Conservation (phyloP, 2,329 filamentous ascomycete species). For the Fusarium hainanense region DNA sequence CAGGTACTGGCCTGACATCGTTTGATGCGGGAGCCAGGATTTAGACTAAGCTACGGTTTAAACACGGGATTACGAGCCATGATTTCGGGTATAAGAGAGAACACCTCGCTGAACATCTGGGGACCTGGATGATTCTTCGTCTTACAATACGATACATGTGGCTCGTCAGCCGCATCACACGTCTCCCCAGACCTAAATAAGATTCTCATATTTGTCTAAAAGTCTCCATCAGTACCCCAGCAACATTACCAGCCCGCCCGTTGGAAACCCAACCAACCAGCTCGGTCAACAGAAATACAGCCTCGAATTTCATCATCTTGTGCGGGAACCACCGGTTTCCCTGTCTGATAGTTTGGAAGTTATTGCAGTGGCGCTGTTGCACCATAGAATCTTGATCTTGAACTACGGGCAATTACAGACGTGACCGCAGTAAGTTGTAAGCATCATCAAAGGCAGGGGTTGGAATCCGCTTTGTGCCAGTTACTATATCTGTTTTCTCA, state of each 20-base stretch:
- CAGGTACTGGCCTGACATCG: neutral
- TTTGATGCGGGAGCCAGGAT: neutral
- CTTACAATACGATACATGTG: neutral
- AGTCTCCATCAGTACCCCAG: neutral
- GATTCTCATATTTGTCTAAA: neutral
- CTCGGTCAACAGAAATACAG: neutral
- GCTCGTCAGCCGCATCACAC: neutral
- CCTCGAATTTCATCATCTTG: neutral
- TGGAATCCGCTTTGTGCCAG: neutral
- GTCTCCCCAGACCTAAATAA: neutral
- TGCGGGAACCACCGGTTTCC: neutral
- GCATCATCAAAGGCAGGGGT: neutral
- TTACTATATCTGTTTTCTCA: neutral
- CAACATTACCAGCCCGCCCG: neutral
- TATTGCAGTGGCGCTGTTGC: neutral
- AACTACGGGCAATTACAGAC: neutral
- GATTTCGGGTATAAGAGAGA: conserved; percentile 22
- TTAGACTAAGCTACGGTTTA: conserved; percentile 13
- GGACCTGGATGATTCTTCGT: neutral
- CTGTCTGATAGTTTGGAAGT: neutral
- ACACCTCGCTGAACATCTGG: neutral
- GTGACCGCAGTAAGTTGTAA: neutral
- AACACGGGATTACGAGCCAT: neutral
- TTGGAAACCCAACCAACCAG: neutral
- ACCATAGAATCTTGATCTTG: neutral